phyloP scores from a whole-genome alignment of 352 stramenopile species.

The Paralagenidium karlingii region DNA sequence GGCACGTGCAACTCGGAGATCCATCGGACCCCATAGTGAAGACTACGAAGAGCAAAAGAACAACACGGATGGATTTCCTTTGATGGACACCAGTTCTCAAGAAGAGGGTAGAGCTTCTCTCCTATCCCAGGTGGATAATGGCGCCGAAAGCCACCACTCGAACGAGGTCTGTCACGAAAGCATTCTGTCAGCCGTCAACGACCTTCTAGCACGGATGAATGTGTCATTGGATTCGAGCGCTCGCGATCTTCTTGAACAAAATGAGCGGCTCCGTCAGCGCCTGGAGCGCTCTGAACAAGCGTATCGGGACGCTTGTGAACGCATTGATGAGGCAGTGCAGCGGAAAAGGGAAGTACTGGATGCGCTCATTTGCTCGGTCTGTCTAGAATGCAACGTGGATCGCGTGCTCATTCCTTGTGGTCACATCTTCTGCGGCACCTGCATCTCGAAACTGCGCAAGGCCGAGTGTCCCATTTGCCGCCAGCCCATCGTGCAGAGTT shows the following conservation, averaged over 20 bases:
- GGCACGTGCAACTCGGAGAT: no score
- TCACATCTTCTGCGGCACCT: constrained; percentile 70
- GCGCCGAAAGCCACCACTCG: no score
- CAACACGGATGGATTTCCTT: no score
- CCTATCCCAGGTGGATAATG: no score
- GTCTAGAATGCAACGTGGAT: constrained; percentile 70
- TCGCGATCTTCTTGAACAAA: constrained; percentile 52
- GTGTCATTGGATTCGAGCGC: constrained; percentile 50
- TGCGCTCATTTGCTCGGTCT: constrained; percentile 64
- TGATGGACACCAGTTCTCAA: no score
- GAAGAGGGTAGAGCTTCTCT: no score
- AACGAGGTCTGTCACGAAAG: constrained; percentile 25
- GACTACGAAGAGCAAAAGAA: no score
- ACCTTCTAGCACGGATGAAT: constrained; percentile 54
- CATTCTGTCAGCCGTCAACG: constrained; percentile 65
- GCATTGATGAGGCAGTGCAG: constrained; percentile 53
- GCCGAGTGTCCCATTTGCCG: constrained; percentile 61
- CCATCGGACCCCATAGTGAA: no score
- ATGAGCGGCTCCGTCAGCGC: constrained; percentile 38
- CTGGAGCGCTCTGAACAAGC: constrained; percentile 53
- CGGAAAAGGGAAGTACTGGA: constrained; percentile 68
- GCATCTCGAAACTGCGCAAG: constrained; percentile 40
- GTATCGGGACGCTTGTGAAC: constrained; percentile 29
- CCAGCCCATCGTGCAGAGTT: constrained; percentile 39
- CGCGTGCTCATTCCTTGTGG: constrained; percentile 72